Evolutionary conservation across 768 basidiomycete genomes (phyloP).

Genomic region (Serendipita sp.): DNA sequence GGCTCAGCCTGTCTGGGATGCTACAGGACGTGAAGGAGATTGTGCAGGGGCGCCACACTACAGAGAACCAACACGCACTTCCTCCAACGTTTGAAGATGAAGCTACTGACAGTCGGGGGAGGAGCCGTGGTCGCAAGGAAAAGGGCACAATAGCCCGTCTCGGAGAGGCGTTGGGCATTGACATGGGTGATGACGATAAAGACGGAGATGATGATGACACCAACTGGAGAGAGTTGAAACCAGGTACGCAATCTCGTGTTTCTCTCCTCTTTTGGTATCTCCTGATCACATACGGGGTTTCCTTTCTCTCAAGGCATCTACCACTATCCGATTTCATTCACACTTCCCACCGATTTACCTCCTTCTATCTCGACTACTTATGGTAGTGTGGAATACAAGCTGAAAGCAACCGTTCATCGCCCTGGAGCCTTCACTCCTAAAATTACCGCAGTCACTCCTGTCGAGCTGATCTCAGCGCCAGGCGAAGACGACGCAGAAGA

Average conservation of each 20-base stretch:
- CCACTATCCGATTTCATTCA: conserved; percentile 85
- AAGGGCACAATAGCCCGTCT: conserved; percentile 4
- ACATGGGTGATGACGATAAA: conserved; percentile 18
- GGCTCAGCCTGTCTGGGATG: conserved; percentile 1
- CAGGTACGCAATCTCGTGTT: too few species aligned
- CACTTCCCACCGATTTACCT: conserved; percentile 64
- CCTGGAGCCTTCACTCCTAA: conserved; percentile 68
- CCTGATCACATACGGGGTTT: neutral
- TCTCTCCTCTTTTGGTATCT: neutral
- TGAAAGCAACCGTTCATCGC: conserved; percentile 70
- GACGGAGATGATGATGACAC: conserved; percentile 16
- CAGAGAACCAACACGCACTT: neutral
- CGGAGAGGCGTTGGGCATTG: conserved; percentile 8
- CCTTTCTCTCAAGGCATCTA: conserved; percentile 48
- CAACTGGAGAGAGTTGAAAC: conserved; percentile 74
- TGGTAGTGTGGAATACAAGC: conserved; percentile 62
- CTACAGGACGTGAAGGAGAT: neutral
- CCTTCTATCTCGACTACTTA: conserved; percentile 60
- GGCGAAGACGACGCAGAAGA: conserved; percentile 80
- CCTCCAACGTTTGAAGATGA: neutral
- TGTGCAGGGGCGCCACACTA: neutral
- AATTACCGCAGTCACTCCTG: conserved; percentile 51
- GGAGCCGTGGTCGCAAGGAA: neutral
- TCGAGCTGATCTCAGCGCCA: conserved; percentile 58
- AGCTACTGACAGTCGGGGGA: neutral